A percentile compares a stretch with the other conserved stretches of the same genome.
Conservation (phyloP, 2,329 filamentous ascomycete genomes). For the Cladosporium sp. region DNA sequence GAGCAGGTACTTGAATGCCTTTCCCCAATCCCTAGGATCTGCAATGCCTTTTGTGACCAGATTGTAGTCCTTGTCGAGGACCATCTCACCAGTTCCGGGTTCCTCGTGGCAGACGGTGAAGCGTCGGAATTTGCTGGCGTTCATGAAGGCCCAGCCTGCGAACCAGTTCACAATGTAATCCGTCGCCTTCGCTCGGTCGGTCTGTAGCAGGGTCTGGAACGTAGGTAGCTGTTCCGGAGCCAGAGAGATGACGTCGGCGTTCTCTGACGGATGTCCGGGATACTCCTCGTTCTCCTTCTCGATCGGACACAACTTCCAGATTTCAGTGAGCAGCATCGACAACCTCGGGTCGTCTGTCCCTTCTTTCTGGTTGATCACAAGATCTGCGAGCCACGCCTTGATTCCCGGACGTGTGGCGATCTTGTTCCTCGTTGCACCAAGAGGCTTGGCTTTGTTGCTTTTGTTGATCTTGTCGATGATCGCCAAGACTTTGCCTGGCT, state of each 20-base stretch:
- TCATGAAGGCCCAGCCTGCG: slow-evolving; percentile 30
- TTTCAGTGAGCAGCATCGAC: slow-evolving; percentile 26
- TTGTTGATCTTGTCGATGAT: slow-evolving; percentile 40
- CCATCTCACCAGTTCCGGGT: background rate
- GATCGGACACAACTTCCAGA: slow-evolving; percentile 31
- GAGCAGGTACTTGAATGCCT: slow-evolving; percentile 6
- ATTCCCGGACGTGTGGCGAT: slow-evolving; percentile 33
- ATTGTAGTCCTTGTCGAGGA: background rate
- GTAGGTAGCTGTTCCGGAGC: slow-evolving; percentile 27
- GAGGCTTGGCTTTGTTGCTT: slow-evolving; percentile 32
- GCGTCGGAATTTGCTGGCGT: slow-evolving; percentile 29
- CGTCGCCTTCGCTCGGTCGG: slow-evolving; percentile 28
- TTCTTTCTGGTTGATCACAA: slow-evolving; percentile 22
- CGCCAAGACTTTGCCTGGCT: slow-evolving; percentile 39
- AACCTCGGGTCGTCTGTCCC: slow-evolving; percentile 17
- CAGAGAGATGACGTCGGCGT: slow-evolving; percentile 29
- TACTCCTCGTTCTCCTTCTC: slow-evolving; percentile 26
- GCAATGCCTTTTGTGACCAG: background rate
- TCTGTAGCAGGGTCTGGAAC: slow-evolving; percentile 29
- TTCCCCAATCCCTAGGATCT: background rate
- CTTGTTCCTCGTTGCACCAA: slow-evolving; percentile 27
- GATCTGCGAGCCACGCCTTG: slow-evolving; percentile 29
- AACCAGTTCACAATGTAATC: slow-evolving; percentile 38
- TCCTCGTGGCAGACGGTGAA: slow-evolving; percentile 32
- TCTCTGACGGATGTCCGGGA: slow-evolving; percentile 21